Conservation (phyloP, 177 flowering plant genomes). For the Tripterygium wilfordii region DNA sequence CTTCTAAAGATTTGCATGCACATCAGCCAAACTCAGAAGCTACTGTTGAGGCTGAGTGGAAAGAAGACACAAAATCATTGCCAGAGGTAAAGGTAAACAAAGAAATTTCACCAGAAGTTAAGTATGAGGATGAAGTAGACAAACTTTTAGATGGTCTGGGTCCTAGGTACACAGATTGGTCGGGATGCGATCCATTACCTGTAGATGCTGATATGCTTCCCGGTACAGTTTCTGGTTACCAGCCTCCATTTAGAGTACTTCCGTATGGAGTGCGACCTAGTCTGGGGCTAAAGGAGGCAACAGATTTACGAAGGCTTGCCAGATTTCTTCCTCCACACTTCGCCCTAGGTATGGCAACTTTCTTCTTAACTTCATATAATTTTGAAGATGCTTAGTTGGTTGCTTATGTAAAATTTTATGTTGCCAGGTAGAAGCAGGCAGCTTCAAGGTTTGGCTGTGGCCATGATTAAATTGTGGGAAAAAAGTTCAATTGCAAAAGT, state of each 20-base stretch:
- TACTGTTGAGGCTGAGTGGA: slow-evolving; percentile 10
- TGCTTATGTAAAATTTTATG: neutral
- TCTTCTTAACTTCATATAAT: neutral
- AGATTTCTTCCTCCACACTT: slow-evolving; percentile 89
- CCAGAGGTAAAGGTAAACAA: slow-evolving; percentile 30
- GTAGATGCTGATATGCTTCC: slow-evolving; percentile 97
- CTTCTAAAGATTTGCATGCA: slow-evolving; percentile 13
- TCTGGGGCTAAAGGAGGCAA: slow-evolving; percentile 59
- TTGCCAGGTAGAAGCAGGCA: slow-evolving; percentile 83
- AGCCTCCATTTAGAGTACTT: slow-evolving; percentile 83
- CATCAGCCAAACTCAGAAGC: slow-evolving; percentile 17
- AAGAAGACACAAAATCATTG: slow-evolving; percentile 17
- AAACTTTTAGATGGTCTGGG: slow-evolving; percentile 74
- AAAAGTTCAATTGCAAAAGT: slow-evolving; percentile 77
- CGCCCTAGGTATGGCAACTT: slow-evolving; percentile 60
- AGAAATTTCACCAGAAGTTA: slow-evolving; percentile 32
- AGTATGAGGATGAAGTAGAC: slow-evolving; percentile 80
- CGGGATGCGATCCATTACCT: slow-evolving; percentile 77
- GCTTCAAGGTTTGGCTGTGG: slow-evolving; percentile 83
- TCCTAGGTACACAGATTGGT: slow-evolving; percentile 89
- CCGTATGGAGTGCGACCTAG: slow-evolving; percentile 78
- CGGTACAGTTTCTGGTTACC: slow-evolving; percentile 55
- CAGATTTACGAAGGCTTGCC: slow-evolving; percentile 72
- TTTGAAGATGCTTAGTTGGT: neutral
- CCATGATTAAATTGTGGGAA: slow-evolving; percentile 90